These are phyloP conservation scores for Phytopythium vexans DNA, from an alignment of 352 stramenopile genomes.

Conservation along the genomic window DNA sequence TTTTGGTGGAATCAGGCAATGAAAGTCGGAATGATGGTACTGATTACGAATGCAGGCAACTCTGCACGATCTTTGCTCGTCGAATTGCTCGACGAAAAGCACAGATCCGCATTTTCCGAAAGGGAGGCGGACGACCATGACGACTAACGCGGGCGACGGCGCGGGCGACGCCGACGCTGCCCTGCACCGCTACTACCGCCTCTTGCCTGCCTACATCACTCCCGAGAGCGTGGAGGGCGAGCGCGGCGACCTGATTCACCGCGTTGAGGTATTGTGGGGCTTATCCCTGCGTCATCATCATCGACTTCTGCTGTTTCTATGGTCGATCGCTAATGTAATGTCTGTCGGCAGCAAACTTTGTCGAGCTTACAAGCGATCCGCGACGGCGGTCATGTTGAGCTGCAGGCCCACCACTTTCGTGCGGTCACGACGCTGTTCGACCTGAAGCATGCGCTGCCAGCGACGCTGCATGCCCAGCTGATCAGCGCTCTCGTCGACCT, in stretches of 20 bases:
- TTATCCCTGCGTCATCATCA: too few species aligned
- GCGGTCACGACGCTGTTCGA: slow-evolving; percentile 54
- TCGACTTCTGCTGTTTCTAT: too few species aligned
- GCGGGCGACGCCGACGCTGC: neutral
- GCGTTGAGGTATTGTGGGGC: slow-evolving; percentile 23
- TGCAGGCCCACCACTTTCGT: slow-evolving; percentile 66
- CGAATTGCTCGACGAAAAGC: too few species aligned
- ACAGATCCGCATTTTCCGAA: too few species aligned
- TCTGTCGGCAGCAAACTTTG: slow-evolving; percentile 31
- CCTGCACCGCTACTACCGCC: slow-evolving; percentile 53
- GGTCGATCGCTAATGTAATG: neutral
- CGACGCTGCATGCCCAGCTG: slow-evolving; percentile 33
- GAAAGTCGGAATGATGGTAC: too few species aligned
- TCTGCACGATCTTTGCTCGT: too few species aligned
- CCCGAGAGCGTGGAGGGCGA: slow-evolving; percentile 32
- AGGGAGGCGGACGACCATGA: neutral
- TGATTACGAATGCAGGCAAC: too few species aligned
- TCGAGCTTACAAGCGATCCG: slow-evolving; percentile 24
- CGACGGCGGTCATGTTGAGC: neutral
- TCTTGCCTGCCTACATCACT: slow-evolving; percentile 58
- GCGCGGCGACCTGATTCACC: slow-evolving; percentile 35
- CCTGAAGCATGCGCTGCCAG: slow-evolving; percentile 58
- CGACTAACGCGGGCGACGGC: slow-evolving; percentile 1
- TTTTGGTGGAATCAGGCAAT: too few species aligned
- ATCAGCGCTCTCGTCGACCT: slow-evolving; percentile 42